phyloP scores from a whole-genome alignment of 768 basidiomycete genomes.

The Clavulina sp. region DNA sequence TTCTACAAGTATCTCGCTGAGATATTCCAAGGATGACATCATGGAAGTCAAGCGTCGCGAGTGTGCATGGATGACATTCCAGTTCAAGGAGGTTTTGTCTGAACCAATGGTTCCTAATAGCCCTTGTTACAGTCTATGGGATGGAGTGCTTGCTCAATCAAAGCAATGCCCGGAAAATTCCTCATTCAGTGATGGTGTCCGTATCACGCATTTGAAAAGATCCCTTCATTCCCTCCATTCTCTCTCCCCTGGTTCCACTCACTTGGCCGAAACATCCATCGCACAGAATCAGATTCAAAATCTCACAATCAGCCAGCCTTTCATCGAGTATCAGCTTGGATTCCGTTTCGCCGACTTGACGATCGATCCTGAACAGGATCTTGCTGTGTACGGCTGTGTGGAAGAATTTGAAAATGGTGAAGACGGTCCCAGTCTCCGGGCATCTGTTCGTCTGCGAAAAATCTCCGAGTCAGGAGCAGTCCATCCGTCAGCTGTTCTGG shows the following conservation, averaged over 20 bases:
- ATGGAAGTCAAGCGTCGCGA: no score
- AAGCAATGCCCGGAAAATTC: no score
- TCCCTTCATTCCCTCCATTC: background rate
- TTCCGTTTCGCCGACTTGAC: background rate
- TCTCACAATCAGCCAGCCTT: background rate
- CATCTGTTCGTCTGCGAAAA: background rate
- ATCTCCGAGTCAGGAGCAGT: background rate
- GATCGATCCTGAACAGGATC: constrained; percentile 1
- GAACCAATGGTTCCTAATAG: background rate
- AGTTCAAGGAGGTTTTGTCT: no score
- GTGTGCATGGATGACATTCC: no score
- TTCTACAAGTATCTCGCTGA: no score
- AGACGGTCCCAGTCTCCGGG: background rate
- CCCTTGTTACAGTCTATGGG: background rate
- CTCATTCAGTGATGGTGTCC: no score
- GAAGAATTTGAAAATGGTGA: background rate
- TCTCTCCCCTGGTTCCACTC: background rate
- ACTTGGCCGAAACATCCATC: background rate
- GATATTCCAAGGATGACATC: no score
- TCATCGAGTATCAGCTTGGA: background rate
- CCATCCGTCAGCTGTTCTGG: background rate
- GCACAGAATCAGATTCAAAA: background rate
- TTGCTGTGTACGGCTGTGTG: background rate
- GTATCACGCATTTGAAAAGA: background rate
- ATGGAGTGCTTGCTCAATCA: background rate